phyloP scores from a whole-genome alignment of 768 basidiomycete species.

The Mrakia gelida region DNA sequence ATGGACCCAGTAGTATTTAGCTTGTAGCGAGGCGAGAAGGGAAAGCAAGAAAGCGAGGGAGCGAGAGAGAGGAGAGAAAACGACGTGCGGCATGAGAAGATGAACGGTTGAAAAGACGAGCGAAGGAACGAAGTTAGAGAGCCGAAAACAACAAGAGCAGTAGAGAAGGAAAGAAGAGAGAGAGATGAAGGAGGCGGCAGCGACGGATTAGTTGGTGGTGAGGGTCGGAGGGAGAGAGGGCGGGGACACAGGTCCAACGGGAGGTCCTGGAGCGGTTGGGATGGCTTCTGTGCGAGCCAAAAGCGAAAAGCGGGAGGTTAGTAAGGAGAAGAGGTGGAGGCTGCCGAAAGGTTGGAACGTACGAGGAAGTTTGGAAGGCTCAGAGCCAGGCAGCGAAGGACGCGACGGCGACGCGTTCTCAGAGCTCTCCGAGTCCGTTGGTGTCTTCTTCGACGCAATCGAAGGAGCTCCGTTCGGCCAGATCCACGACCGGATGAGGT shows the following conservation, averaged over 20 bases:
- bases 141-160: neutral
- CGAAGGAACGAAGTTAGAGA: neutral
- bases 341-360: too few species aligned
- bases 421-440: neutral
- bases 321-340: too few species aligned
- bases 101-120: neutral
- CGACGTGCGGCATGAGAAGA: neutral
- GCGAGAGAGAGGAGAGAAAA: neutral
- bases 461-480: slow-evolving; percentile 48
- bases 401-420: neutral
- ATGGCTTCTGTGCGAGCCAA: neutral
- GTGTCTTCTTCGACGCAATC: neutral
- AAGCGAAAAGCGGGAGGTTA: neutral
- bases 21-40: neutral
- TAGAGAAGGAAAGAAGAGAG: neutral
- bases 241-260: slow-evolving; percentile 4
- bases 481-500: slow-evolving; percentile 73
- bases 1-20: neutral
- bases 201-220: neutral
- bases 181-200: neutral
- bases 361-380: neutral
- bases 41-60: neutral
- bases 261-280: slow-evolving; percentile 27
- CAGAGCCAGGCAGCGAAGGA: neutral
- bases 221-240: neutral